Conservation (phyloP, 2,329 filamentous ascomycete species). For the Aureobasidium sp. region DNA sequence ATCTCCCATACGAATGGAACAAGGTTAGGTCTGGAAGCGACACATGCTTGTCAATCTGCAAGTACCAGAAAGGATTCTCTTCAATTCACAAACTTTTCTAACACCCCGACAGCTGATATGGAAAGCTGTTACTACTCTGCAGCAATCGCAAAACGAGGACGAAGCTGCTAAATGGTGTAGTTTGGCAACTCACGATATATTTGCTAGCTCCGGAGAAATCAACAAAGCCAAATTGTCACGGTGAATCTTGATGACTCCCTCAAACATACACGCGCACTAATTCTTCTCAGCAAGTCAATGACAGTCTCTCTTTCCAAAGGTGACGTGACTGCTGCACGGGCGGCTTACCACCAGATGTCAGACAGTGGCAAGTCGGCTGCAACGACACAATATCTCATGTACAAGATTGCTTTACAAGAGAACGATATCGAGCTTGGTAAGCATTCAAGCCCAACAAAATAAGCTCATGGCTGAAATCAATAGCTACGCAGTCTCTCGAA, state of each 20-base stretch:
- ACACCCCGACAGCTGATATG: slow-evolving; percentile 49
- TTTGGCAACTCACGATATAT: slow-evolving; percentile 57
- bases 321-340: slow-evolving; percentile 45
- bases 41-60: slow-evolving; percentile 55
- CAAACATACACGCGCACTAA: not conserved
- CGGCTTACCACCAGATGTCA: slow-evolving; percentile 52
- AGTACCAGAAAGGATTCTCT: not conserved
- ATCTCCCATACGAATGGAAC: slow-evolving; percentile 38
- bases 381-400: slow-evolving; percentile 64
- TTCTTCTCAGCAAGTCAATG: slow-evolving; percentile 48
- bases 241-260: not conserved
- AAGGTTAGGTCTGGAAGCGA: slow-evolving; percentile 49
- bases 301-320: slow-evolving; percentile 56
- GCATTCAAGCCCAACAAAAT: not conserved
- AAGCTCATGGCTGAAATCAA: not conserved
- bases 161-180: slow-evolving; percentile 59
- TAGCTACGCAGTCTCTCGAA: slow-evolving; percentile 53
- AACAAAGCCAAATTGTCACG: slow-evolving; percentile 65
- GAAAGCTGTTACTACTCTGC: slow-evolving; percentile 61
- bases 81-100: not conserved
- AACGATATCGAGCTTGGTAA: slow-evolving; percentile 42
- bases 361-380: slow-evolving; percentile 49
- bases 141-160: slow-evolving; percentile 41
- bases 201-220: slow-evolving; percentile 53
- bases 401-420: slow-evolving; percentile 57